phyloP scores from a whole-genome alignment of 805 yeast species.

The Danielia reshetovae region DNA sequence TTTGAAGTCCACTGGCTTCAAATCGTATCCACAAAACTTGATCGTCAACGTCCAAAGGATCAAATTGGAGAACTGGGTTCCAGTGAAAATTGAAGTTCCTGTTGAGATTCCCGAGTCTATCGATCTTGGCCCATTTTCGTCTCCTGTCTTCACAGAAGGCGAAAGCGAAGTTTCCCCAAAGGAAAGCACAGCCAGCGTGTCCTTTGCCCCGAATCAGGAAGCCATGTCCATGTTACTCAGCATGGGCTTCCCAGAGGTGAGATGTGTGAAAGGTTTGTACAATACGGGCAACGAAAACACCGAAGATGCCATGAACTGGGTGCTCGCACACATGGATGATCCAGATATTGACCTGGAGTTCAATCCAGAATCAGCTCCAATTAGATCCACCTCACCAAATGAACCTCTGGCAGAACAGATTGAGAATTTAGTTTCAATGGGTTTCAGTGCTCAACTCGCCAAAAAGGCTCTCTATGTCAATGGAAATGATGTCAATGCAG shows the following conservation, averaged over 20 bases:
- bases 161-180: slow-evolving; percentile 21
- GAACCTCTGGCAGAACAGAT: slow-evolving; percentile 37
- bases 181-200: slow-evolving; percentile 5
- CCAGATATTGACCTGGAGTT: slow-evolving; percentile 68
- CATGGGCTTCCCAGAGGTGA: slow-evolving; percentile 84
- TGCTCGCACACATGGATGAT: slow-evolving; percentile 87
- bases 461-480: slow-evolving; percentile 64
- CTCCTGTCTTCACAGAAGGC: slow-evolving; percentile 38
- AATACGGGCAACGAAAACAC: slow-evolving; percentile 61
- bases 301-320: slow-evolving; percentile 87
- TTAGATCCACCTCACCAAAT: slow-evolving; percentile 6
- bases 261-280: slow-evolving; percentile 64
- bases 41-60: slow-evolving; percentile 76
- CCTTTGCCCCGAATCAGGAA: slow-evolving; percentile 53
- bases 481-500: slow-evolving; percentile 60
- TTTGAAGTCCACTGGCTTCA: slow-evolving; percentile 44
- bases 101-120: slow-evolving; percentile 47
- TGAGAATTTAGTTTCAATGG: slow-evolving; percentile 63
- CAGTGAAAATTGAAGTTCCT: slow-evolving; percentile 76
- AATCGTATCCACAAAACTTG: slow-evolving; percentile 65
- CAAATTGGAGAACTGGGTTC: slow-evolving; percentile 84
- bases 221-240: slow-evolving; percentile 53
- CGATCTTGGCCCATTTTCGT: slow-evolving; percentile 39
- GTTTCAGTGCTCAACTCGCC: slow-evolving; percentile 65
- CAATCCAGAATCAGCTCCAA: slow-evolving; percentile 21